Evolutionary conservation across 768 basidiomycete genomes (phyloP).

Genomic region (Mycena leptocephala): DNA sequence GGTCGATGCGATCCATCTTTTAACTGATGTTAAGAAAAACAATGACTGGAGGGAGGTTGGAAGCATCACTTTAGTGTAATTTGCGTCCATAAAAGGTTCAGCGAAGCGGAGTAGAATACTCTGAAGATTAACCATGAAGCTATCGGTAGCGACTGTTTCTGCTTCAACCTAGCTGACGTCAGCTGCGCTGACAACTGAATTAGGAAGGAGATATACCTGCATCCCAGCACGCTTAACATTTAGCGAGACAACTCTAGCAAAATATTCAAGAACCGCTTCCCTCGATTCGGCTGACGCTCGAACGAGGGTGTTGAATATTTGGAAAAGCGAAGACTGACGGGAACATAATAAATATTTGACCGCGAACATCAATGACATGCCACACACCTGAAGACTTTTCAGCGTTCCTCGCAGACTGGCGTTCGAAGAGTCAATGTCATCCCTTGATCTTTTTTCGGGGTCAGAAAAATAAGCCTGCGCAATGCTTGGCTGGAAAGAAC

Average conservation of each 20-base stretch:
- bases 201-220: conserved; percentile 66
- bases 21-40: conserved; percentile 4
- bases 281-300: conserved; percentile 84
- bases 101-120: conserved; percentile 88
- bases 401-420: conserved; percentile 90
- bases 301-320: conserved; percentile 91
- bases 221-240: conserved; percentile 94
- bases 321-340: conserved; percentile 77
- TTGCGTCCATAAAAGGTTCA: conserved; percentile 95
- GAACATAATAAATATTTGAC: neutral
- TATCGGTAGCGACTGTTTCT: conserved; percentile 89
- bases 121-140: conserved; percentile 94
- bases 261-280: conserved; percentile 89
- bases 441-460: conserved; percentile 79
- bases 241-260: conserved; percentile 79
- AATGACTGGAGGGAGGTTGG: neutral
- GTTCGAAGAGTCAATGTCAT: conserved; percentile 87
- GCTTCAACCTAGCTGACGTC: conserved; percentile 76
- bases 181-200: neutral
- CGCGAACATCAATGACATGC: conserved; percentile 16
- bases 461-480: conserved; percentile 89
- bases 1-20: conserved; percentile 94
- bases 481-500: conserved; percentile 74
- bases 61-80: conserved; percentile 82
- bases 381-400: conserved; percentile 82